These are phyloP conservation scores for Alectoria sarmentosa DNA, from an alignment of 495 filamentous ascomycete species.

Conservation along the genomic window DNA sequence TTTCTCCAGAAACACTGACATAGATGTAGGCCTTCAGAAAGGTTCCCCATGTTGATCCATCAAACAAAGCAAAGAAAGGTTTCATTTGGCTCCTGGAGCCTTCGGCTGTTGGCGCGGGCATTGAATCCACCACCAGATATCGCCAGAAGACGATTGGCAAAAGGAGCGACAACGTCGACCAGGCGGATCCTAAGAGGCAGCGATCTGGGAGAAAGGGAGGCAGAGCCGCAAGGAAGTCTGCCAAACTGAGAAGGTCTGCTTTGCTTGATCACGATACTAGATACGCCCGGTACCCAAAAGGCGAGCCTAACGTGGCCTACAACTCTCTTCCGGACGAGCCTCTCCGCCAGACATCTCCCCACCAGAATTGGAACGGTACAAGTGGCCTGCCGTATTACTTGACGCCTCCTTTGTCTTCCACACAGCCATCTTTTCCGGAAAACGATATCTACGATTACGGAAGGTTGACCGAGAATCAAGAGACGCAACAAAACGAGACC, in stretches of 20 bases:
- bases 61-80: conserved; percentile 48
- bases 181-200: conserved; percentile 44
- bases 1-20: conserved; percentile 17
- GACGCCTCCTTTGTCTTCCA: conserved; percentile 9
- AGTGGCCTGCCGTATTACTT: conserved; percentile 13
- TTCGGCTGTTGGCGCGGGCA: conserved; percentile 51
- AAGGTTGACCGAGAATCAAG: not conserved
- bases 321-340: not conserved
- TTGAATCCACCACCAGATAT: conserved; percentile 71
- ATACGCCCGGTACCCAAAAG: not conserved
- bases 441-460: conserved; percentile 8
- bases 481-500: not conserved
- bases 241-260: conserved; percentile 22
- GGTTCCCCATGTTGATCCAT: conserved; percentile 39
- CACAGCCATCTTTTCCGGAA: conserved; percentile 7
- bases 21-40: conserved; percentile 58
- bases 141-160: conserved; percentile 48
- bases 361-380: not conserved
- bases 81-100: conserved; percentile 62
- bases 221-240: conserved; percentile 39
- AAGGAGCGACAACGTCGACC: conserved; percentile 37
- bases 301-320: not conserved
- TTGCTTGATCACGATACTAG: conserved; percentile 5
- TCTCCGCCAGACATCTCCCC: not conserved
- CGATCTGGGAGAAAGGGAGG: conserved; percentile 51